A percentile compares a stretch with the other conserved stretches of the same genome.
Evolutionary conservation across 2,329 filamentous ascomycete genomes (phyloP).

Genomic region (Pseudogymnoascus sp.): DNA sequence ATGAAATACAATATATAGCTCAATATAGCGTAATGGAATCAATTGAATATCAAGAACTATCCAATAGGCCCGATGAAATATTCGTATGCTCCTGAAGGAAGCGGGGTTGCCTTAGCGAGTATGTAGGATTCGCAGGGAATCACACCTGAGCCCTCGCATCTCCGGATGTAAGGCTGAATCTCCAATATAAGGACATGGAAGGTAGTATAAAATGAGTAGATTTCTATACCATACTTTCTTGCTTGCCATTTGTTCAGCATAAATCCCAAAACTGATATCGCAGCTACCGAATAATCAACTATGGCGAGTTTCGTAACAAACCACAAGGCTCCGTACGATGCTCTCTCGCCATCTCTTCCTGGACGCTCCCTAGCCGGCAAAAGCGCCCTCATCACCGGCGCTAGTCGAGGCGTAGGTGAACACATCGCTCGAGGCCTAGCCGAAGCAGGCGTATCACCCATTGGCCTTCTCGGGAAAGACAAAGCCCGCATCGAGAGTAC

Average conservation of each 20-base stretch:
- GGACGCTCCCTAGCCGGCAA: conserved; percentile 34
- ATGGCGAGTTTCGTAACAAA: not conserved
- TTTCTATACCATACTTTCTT: not conserved
- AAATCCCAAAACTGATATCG: not conserved
- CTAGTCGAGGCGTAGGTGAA: conserved; percentile 37
- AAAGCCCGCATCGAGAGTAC: not conserved
- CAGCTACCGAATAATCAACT: not conserved
- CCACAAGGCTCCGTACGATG: conserved; percentile 14
- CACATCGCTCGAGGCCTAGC: conserved; percentile 37
- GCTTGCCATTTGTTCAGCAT: not conserved
- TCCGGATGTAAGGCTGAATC: not conserved
- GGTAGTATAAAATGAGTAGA: not conserved
- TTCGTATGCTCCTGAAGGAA: not conserved
- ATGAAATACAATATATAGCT: not conserved
- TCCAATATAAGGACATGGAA: not conserved
- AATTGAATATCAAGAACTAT: not conserved
- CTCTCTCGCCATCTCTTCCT: conserved; percentile 26
- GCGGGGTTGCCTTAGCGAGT: not conserved
- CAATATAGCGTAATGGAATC: not conserved
- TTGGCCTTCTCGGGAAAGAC: not conserved
- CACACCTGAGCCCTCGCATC: not conserved
- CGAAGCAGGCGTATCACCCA: conserved; percentile 33
- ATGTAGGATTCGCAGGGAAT: not conserved
- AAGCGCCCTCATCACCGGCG: conserved; percentile 39
- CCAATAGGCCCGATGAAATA: not conserved